phyloP scores from a whole-genome alignment of 2,329 filamentous ascomycete genomes.

The Lasiodiplodia sp. region DNA sequence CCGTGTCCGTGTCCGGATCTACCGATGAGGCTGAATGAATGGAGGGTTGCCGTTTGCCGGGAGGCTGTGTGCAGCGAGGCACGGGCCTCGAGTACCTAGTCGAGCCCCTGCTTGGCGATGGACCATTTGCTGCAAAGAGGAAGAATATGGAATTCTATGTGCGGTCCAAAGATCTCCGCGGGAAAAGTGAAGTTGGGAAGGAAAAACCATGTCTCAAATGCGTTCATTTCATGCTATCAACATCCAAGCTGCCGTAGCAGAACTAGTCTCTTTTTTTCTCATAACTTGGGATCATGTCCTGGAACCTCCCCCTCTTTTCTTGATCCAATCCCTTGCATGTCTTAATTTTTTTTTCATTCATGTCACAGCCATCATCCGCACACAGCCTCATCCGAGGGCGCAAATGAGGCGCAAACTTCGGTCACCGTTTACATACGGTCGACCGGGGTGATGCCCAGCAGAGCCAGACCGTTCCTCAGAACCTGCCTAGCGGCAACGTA shows the following conservation, averaged over 20 bases:
- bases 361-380: background rate
- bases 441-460: conserved; percentile 80
- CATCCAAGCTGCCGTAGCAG: background rate
- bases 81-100: no score
- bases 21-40: no score
- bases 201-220: conserved; percentile 1
- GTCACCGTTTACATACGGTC: conserved; percentile 57
- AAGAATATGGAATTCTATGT: background rate
- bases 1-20: no score
- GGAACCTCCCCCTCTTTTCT: background rate
- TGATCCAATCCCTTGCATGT: background rate
- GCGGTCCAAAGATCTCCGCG: background rate
- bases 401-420: background rate
- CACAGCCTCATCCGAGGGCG: background rate
- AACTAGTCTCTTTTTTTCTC: background rate
- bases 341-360: background rate
- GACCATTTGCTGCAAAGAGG: no score
- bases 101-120: no score
- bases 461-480: conserved; percentile 81
- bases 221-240: conserved; percentile 4
- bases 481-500: conserved; percentile 80
- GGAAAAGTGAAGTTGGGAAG: background rate
- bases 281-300: background rate
- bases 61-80: no score
- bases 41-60: no score